Percentiles rank a stretch among this genome's conserved stretches.
Evolutionary conservation across 129 eudicot genomes (phyloP).

Genomic region (Chrysanthemum lavandulifolium): DNA sequence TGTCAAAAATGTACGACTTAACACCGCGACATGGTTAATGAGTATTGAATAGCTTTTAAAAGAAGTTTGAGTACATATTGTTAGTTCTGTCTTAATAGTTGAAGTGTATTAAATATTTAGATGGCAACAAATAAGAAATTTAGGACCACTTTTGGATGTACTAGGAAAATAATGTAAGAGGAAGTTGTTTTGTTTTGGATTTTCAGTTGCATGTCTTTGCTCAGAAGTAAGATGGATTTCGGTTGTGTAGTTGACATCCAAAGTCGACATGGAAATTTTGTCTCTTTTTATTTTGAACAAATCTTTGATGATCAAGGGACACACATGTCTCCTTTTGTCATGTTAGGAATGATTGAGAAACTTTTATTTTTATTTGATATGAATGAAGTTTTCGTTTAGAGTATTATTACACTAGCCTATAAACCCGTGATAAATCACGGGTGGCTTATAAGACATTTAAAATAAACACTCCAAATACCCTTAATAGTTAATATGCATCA

Average conservation of each 20-base stretch:
- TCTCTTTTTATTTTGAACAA: conserved; percentile 18
- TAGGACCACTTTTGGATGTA: conserved; percentile 26
- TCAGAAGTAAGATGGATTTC: neutral
- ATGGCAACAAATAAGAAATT: neutral
- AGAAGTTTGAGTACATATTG: conserved; percentile 5
- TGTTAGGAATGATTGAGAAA: conserved; percentile 7
- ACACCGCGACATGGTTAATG: neutral
- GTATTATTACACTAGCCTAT: no score
- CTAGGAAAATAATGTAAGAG: conserved; percentile 22
- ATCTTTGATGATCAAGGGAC: conserved; percentile 1
- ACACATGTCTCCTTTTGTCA: conserved; percentile 13
- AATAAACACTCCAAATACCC: no score
- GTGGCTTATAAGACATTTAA: no score
- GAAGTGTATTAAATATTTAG: neutral
- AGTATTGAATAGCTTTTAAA: neutral
- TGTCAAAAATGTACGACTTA: no score
- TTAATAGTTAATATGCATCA: no score
- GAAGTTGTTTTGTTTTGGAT: conserved; percentile 30
- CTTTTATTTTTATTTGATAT: no score
- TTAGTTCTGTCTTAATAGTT: neutral
- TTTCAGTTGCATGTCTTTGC: conserved; percentile 28
- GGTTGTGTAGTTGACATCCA: conserved; percentile 14
- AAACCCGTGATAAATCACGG: no score
- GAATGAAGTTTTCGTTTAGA: no score
- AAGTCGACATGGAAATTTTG: neutral